Percentiles rank a stretch among this genome's conserved stretches.
These are phyloP conservation scores for Tinospora cordifolia DNA, from an alignment of 164 flowering plant species.

Conservation along the genomic window DNA sequence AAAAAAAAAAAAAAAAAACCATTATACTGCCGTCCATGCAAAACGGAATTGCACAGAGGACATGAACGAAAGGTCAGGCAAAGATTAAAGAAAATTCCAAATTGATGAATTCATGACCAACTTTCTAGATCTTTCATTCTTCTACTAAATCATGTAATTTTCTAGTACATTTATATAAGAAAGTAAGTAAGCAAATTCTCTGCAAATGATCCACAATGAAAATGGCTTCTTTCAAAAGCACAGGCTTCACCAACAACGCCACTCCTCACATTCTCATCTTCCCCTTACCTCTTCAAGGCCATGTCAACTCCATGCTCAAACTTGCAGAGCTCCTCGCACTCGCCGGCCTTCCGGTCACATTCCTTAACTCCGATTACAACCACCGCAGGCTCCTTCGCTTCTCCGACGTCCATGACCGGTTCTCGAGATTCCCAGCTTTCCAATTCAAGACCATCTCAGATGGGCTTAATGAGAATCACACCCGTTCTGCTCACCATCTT, in stretches of 20 bases:
- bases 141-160: not conserved
- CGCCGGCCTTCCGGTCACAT: conserved; percentile 33
- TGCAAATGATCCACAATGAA: not conserved
- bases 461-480: conserved; percentile 27
- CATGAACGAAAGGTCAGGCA: not conserved
- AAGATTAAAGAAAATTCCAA: not conserved
- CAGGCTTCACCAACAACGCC: not conserved
- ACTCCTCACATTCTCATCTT: conserved; percentile 40
- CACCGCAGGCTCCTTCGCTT: conserved; percentile 25
- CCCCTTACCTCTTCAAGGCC: conserved; percentile 42
- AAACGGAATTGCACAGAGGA: not conserved
- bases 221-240: not conserved
- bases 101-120: not conserved
- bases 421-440: conserved; percentile 15
- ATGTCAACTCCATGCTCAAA: conserved; percentile 43
- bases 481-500: conserved; percentile 19
- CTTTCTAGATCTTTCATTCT: not conserved
- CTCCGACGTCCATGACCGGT: conserved; percentile 9
- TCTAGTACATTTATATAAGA: not conserved
- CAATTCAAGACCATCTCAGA: conserved; percentile 27
- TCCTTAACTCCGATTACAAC: conserved; percentile 39
- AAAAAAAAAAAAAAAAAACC: no score
- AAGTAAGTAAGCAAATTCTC: not conserved
- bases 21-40: not conserved
- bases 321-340: conserved; percentile 39